Percentiles rank a stretch among this genome's conserved stretches.
These are phyloP conservation scores for Hamigera avellanea DNA, from an alignment of 495 filamentous ascomycete species.

Conservation along the genomic window DNA sequence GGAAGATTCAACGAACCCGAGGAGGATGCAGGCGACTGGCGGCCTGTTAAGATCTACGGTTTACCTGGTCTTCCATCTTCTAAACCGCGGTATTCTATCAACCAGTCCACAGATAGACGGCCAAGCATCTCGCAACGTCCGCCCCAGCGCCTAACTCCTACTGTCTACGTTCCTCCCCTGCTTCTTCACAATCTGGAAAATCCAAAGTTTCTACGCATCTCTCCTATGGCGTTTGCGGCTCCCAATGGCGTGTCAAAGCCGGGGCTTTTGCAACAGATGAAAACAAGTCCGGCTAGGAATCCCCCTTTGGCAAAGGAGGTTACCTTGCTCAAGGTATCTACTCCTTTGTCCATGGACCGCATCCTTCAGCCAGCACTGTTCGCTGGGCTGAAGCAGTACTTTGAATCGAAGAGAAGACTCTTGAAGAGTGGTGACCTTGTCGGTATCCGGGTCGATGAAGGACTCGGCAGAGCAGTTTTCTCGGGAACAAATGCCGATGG, in stretches of 20 bases:
- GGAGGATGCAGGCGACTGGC: slow-evolving; percentile 45
- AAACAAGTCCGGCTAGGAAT: slow-evolving; percentile 39
- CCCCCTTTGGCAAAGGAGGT: slow-evolving; percentile 87
- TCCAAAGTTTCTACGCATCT: slow-evolving; percentile 61
- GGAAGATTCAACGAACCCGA: slow-evolving; percentile 34
- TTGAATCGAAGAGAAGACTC: slow-evolving; percentile 64
- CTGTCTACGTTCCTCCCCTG: slow-evolving; percentile 73
- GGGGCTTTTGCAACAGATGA: slow-evolving; percentile 28
- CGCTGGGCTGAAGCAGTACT: slow-evolving; percentile 72
- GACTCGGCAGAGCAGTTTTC: slow-evolving; percentile 64
- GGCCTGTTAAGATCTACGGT: slow-evolving; percentile 77
- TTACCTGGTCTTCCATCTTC: slow-evolving; percentile 55
- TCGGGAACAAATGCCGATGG: slow-evolving; percentile 46
- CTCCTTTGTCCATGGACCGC: slow-evolving; percentile 75
- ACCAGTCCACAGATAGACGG: slow-evolving; percentile 31
- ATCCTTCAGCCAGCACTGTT: slow-evolving; percentile 74
- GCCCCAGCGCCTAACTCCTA: slow-evolving; percentile 32
- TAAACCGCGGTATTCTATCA: slow-evolving; percentile 41
- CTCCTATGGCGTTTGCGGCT: slow-evolving; percentile 42
- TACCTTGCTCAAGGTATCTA: slow-evolving; percentile 79
- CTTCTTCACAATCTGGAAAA: slow-evolving; percentile 73
- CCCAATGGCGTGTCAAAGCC: slow-evolving; percentile 21
- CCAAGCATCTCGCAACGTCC: slow-evolving; percentile 41
- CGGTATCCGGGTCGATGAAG: slow-evolving; percentile 73
- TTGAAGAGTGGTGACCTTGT: slow-evolving; percentile 80